A percentile compares a stretch with the other conserved stretches of the same genome.
Evolutionary conservation across 495 filamentous ascomycete species (phyloP).

Genomic region (Lasiosphaeris hirsuta): DNA sequence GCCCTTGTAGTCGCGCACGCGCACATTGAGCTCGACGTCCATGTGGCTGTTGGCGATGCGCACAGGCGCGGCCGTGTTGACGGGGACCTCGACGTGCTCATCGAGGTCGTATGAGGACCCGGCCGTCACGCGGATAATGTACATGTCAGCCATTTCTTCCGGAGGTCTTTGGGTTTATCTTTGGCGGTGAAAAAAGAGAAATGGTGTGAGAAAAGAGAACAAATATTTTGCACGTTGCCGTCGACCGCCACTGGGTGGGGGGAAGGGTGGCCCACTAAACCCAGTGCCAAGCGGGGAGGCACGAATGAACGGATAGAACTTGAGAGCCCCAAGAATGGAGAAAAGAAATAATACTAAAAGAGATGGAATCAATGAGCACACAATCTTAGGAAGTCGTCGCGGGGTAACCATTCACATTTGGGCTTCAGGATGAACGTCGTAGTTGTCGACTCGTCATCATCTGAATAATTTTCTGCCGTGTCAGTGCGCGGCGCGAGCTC

Average conservation of each 20-base stretch:
- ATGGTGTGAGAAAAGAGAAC: neutral
- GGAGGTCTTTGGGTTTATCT: no score
- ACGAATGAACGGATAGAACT: neutral
- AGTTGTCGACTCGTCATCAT: neutral
- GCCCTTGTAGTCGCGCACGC: constrained; percentile 58
- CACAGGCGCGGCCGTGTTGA: constrained; percentile 61
- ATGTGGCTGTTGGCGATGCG: constrained; percentile 59
- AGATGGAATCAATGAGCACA: no score
- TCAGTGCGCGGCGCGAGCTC: neutral
- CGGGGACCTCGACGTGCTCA: constrained; percentile 63
- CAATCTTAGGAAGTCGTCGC: no score
- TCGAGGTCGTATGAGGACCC: constrained; percentile 67
- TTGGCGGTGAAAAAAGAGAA: neutral
- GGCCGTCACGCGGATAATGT: constrained; percentile 68
- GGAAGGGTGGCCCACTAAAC: no score
- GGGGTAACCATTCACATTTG: neutral
- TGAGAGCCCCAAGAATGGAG: neutral
- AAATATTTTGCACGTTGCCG: no score
- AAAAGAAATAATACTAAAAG: no score
- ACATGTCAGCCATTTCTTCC: constrained; percentile 55
- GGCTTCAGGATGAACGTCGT: neutral
- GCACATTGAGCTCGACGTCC: constrained; percentile 62
- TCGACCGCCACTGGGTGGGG: no score
- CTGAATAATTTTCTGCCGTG: constrained; percentile 1
- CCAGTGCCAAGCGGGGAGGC: no score